Evolutionary conservation across 495 filamentous ascomycete genomes (phyloP).

Genomic region (Thermochaetoides thermophila): DNA sequence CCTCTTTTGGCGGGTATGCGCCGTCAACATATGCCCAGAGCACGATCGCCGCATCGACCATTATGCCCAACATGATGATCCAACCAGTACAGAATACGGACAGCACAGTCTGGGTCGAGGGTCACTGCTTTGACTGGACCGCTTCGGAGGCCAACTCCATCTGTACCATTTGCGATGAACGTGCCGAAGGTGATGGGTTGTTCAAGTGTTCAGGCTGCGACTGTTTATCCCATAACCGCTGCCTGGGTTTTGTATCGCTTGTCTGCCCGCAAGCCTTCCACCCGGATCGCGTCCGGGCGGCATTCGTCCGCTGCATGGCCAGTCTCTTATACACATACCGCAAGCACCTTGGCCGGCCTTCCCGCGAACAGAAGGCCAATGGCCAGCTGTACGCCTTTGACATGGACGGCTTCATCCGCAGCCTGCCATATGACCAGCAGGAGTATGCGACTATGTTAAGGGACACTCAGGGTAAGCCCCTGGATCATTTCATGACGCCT

Average conservation of each 20-base stretch:
- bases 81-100: conserved; percentile 80
- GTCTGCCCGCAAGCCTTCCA: conserved; percentile 86
- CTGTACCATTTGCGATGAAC: conserved; percentile 83
- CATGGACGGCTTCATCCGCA: conserved; percentile 83
- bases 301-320: conserved; percentile 87
- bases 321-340: conserved; percentile 94
- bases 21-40: conserved; percentile 93
- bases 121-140: conserved; percentile 73
- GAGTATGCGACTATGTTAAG: conserved; percentile 78
- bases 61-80: conserved; percentile 80
- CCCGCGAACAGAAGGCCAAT: conserved; percentile 67
- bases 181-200: conserved; percentile 68
- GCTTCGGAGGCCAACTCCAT: conserved; percentile 49
- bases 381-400: conserved; percentile 87
- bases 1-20: conserved; percentile 67
- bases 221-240: conserved; percentile 64
- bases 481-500: conserved; percentile 6
- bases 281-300: conserved; percentile 76
- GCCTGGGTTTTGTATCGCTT: conserved; percentile 63
- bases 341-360: conserved; percentile 61
- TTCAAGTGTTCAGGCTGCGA: conserved; percentile 74
- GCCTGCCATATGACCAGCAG: conserved; percentile 78
- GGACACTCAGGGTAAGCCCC: conserved; percentile 70
- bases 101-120: conserved; percentile 81
- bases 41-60: conserved; percentile 92